Evolutionary conservation across 139 green algal genomes (phyloP).

Genomic region (Coelastrella sp.): DNA sequence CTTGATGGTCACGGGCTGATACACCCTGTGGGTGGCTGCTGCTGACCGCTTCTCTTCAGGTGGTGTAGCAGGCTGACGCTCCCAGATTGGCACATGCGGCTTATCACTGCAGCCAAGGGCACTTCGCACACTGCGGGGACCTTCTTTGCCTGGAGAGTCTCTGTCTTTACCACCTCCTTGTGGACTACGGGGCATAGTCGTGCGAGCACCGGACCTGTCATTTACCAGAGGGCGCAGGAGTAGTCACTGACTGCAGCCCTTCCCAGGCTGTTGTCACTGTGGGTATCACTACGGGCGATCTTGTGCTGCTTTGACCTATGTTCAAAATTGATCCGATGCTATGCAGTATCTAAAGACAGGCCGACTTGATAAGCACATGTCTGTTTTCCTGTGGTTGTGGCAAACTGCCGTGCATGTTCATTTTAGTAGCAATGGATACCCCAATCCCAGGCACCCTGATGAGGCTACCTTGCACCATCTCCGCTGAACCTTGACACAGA

Average conservation of each 20-base stretch:
- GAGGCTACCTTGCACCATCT: slow-evolving; percentile 4
- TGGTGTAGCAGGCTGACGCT: background rate
- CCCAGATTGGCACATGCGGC: slow-evolving; percentile 44
- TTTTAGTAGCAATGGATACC: background rate
- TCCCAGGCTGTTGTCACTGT: too few relatives aligned
- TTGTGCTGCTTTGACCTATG: too few relatives aligned
- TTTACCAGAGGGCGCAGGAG: too few relatives aligned
- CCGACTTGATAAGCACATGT: too few relatives aligned
- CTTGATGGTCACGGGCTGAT: slow-evolving; percentile 31
- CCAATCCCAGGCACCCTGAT: background rate
- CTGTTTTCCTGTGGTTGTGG: too few relatives aligned
- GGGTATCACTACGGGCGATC: too few relatives aligned
- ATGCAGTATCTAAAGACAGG: too few relatives aligned
- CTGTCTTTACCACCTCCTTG: background rate
- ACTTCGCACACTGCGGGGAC: background rate
- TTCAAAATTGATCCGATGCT: too few relatives aligned
- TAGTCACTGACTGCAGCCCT: too few relatives aligned
- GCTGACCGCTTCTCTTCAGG: background rate
- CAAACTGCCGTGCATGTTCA: background rate
- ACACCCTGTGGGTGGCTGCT: background rate
- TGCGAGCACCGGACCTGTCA: too few relatives aligned
- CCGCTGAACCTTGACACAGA: background rate
- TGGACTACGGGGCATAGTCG: too few relatives aligned
- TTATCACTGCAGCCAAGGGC: slow-evolving; percentile 3
- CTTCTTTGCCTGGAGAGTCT: background rate